Evolutionary conservation across 768 basidiomycete species (phyloP), one percentile per base, ranked within the genome.

Genomic region (Lentinula raphanica): DNA sequence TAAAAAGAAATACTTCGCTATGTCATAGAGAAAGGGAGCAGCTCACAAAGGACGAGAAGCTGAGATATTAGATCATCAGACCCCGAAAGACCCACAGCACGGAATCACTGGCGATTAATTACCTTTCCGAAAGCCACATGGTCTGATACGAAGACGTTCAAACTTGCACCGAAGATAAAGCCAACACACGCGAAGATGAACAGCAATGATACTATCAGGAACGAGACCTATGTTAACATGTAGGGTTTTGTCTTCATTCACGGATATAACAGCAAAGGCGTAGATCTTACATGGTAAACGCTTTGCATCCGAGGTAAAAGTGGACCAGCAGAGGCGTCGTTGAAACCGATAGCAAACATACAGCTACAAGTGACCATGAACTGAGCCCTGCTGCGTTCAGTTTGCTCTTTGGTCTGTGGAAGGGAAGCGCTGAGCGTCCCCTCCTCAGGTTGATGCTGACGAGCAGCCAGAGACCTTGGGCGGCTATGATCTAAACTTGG

Each of bases 101-200:
- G n/a, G n/a, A n/a, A n/a, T n/a, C n/a, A n/a, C n/a, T n/a, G n/a
- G n/a, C n/a, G n/a, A n/a, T n/a, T n/a, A n/a, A n/a, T 40, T 45
- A 76, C 78, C 65, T 76, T 76, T 56, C 79, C 79, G 60, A 80
- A 75, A 46, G 8, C n/a, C 40, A 54, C 8, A 23, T 25, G 29
- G 8, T 23, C 46, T 9, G 35, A 42, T 12, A 53, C 25, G 4
- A 29, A 17, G 17, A 48, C 49, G 13, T 32, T 13, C 53, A 60
- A 53, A 40, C 82, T 83, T 0, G 78, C 79, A 23, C 58, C 58
- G 28, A 53, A 13, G 11, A 58, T 21, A 27, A 27, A 58, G 2
- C 58, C 77, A 9, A 66, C 53, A 56, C 73, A 76, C n/a, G 72
- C 68, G 56, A 72, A 69, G 8, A 79, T 74, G 59, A 76, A 79